Evolutionary conservation across 352 stramenopile species (phyloP).

Genomic region (Pythium periplocum): DNA sequence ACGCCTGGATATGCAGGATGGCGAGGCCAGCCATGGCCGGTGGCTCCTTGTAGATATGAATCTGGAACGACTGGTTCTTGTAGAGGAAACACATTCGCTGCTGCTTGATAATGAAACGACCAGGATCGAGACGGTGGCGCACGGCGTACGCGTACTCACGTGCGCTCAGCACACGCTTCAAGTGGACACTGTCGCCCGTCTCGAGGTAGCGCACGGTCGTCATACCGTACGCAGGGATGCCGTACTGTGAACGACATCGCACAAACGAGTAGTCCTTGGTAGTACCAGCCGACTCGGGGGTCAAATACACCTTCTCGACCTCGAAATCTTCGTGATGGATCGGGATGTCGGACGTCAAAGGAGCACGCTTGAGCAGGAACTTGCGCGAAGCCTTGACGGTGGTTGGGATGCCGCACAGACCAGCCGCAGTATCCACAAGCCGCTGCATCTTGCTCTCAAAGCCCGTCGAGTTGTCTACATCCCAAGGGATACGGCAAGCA

Average conservation of each 20-base stretch:
- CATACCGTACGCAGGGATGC: conserved; percentile 82
- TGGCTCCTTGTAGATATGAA: conserved; percentile 85
- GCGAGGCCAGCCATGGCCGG: conserved; percentile 46
- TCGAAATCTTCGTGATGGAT: conserved; percentile 85
- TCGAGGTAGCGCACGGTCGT: conserved; percentile 79
- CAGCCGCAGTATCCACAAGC: conserved; percentile 72
- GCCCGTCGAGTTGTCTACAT: conserved; percentile 68
- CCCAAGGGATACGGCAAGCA: background rate
- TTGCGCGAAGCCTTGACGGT: conserved; percentile 77
- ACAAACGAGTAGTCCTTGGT: conserved; percentile 87
- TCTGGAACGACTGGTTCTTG: conserved; percentile 84
- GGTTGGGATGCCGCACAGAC: conserved; percentile 66
- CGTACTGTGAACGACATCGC: conserved; percentile 78
- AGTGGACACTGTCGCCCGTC: conserved; percentile 73
- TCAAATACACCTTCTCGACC: conserved; percentile 84
- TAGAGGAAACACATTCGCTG: conserved; percentile 85
- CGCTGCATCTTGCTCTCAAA: conserved; percentile 88
- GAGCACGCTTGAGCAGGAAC: conserved; percentile 51
- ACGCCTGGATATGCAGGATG: conserved; percentile 76
- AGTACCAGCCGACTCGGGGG: conserved; percentile 55
- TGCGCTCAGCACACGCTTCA: conserved; percentile 79
- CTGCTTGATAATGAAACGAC: conserved; percentile 80
- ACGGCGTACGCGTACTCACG: conserved; percentile 83
- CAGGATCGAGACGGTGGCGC: conserved; percentile 62
- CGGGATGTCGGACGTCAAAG: conserved; percentile 34